Evolutionary conservation across 2,329 filamentous ascomycete species (phyloP).

Genomic region (Rachicladosporium sp.): DNA sequence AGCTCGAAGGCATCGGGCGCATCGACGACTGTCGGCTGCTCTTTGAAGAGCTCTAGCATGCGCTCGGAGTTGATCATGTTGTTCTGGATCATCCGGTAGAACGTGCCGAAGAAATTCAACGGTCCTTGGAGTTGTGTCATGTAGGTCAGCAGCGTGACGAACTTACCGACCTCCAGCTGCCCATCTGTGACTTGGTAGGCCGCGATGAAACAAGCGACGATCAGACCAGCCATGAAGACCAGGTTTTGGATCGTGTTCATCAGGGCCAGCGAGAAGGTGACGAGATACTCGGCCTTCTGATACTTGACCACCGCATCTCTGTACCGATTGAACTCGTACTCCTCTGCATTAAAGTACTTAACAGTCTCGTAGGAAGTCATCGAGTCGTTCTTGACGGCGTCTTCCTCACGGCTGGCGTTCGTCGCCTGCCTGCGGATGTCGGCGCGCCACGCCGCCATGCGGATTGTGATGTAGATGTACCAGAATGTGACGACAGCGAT

Average conservation of each 20-base stretch:
- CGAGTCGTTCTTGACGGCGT: slow-evolving; percentile 96
- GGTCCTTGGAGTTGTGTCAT: slow-evolving; percentile 62
- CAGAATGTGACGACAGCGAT: slow-evolving; percentile 85
- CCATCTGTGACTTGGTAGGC: slow-evolving; percentile 57
- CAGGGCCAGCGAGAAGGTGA: slow-evolving; percentile 43
- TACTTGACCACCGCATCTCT: slow-evolving; percentile 43
- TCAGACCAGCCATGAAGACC: slow-evolving; percentile 51
- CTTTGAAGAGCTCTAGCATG: slow-evolving; percentile 90
- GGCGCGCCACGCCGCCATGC: slow-evolving; percentile 85
- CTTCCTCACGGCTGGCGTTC: slow-evolving; percentile 86
- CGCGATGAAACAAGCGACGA: slow-evolving; percentile 57
- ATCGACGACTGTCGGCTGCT: slow-evolving; percentile 83
- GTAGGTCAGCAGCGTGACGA: slow-evolving; percentile 60
- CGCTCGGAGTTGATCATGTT: slow-evolving; percentile 96
- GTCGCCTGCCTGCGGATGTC: slow-evolving; percentile 89
- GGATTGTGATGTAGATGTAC: slow-evolving; percentile 92
- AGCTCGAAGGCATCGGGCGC: slow-evolving; percentile 52
- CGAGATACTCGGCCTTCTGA: slow-evolving; percentile 45
- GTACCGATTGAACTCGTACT: slow-evolving; percentile 46
- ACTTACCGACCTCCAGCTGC: slow-evolving; percentile 50
- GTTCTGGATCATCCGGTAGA: slow-evolving; percentile 91
- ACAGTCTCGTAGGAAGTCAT: slow-evolving; percentile 92
- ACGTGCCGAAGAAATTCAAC: slow-evolving; percentile 71
- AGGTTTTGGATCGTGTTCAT: slow-evolving; percentile 52
- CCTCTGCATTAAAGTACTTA: slow-evolving; percentile 52